Evolutionary conservation across 345 rosid species (phyloP), one percentile per base, ranked within the genome.

Genomic region (Atalantia buxifolia): DNA sequence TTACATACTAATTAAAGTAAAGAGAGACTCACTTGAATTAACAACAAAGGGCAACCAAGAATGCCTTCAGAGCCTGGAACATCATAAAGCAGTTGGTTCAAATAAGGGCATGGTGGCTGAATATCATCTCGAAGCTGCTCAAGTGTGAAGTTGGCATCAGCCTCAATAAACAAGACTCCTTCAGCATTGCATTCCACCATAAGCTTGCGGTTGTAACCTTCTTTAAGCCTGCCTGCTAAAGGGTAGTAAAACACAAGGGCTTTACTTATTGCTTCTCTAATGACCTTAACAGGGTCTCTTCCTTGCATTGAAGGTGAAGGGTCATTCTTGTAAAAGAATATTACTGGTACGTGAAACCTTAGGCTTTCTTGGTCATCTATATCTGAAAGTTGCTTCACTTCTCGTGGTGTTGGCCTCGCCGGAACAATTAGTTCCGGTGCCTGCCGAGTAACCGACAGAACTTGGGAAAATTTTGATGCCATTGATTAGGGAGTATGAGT

Each of bases 221-320:
- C 77, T 42, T 9, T 61, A 7, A 74, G 69, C 40, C 77, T 61
- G 7, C 77, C 77, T 2, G 69, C 77, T 14, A 74, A 38, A 6
- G 77, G 77, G 24, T 74, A 74, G 18, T 38, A 74, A 42, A 60
- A 74, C 59, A 74, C 77, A 22, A 74, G 77, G 21, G 69, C 69
- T 13, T 62, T 61, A 38, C 69, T n/a, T 14, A 61, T 1, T 1
- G 77, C 69, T 40, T 61, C 68, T 31, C 48, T 72, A 1, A 72
- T 57, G 16, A 56, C 66, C 28, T 30, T 57, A 21, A 33, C 66
- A 0, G 76, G 66, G 25, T 72, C 76, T 72, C 19, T 31, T 22
- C 28, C 66, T 57, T 33, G 5, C 45, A 56, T 56, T 10, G 50
- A 30, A 30, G 76, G 50, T 4, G 66, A 56, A 55, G 42, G 48